Evolutionary conservation across 2,329 filamentous ascomycete species (phyloP), one percentile per base, ranked within the genome.

Genomic region (Fusarium sp.): DNA sequence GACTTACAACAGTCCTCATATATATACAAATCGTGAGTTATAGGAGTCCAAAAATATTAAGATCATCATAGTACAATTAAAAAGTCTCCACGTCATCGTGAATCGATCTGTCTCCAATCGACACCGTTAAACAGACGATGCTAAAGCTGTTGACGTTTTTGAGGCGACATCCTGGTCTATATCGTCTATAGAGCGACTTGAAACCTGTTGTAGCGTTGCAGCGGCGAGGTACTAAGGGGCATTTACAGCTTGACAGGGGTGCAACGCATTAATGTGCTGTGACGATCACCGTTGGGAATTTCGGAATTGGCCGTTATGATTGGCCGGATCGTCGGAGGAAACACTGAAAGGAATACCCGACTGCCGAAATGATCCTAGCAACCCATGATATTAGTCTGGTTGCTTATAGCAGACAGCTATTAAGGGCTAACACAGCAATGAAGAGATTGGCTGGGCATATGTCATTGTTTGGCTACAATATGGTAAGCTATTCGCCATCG

Each of bases 141-240:
- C 32, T 56, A 47, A 62, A 51, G 65, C 55, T 49, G 46, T 62
- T 51, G 50, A 69, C 60, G 61, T 65, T 62, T 62, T 49, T n/a
- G 33, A 59, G 28, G 41, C n/a, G 26, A 37, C 43, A 67, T 55
- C 66, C 62, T n/a, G 63, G 39, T 39, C 66, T 44, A 70, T 68
- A 68, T 22, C 19, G 22, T 37, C n/a, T 19, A 60, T 28, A 55
- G 48, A 43, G 51, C 43, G 37, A 14, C 20, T 30, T 48, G 28
- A 68, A 68, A 67, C 66, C 66, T 53, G 66, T 40, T 68, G 62
- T 53, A 67, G 62, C 65, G 66, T 68, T 58, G 47, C 66, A 68
- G 14, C 49, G 61, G 48, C 30, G 43, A 66, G 61, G 35, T 51
- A 60, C 52, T 41, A 37, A 40, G 28, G 19, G 7, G 39, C 22